These are phyloP conservation scores for Primulina eburnea DNA, from an alignment of 257 asterid genomes.

Conservation along the genomic window DNA sequence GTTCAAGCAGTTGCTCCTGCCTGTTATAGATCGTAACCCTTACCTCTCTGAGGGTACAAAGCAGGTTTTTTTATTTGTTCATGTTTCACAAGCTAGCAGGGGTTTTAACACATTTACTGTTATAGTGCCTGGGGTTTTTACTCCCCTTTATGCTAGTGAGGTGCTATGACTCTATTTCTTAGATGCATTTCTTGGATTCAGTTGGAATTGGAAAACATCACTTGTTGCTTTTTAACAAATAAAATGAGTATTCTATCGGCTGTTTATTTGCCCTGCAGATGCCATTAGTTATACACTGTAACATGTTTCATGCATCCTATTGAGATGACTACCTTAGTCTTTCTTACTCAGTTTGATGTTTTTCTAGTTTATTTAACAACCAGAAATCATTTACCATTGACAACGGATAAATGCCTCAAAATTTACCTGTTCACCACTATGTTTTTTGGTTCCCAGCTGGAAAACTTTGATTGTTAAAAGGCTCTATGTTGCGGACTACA, in stretches of 20 bases:
- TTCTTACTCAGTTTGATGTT: background rate
- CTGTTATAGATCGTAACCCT: slow-evolving; percentile 86
- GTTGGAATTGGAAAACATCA: background rate
- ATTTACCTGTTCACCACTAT: background rate
- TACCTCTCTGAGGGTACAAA: slow-evolving; percentile 90
- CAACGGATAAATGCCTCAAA: background rate
- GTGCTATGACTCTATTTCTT: background rate
- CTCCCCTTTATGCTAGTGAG: background rate
- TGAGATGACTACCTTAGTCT: background rate
- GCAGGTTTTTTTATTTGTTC: slow-evolving; percentile 47
- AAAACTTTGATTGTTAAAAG: background rate
- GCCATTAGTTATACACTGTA: background rate
- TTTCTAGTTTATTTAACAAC: too few species aligned
- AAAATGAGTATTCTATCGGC: background rate
- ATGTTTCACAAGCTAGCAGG: background rate
- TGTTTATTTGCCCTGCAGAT: background rate
- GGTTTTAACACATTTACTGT: background rate
- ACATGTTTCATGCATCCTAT: background rate
- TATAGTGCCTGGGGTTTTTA: background rate
- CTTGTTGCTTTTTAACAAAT: background rate
- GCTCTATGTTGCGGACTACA: background rate
- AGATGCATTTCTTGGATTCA: background rate
- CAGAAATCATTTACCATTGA: background rate
- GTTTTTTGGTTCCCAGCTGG: background rate
- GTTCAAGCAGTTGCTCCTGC: slow-evolving; percentile 87